These are phyloP conservation scores for Malassezia equina DNA, from an alignment of 1,284 basidiomycete genomes.

Conservation along the genomic window DNA sequence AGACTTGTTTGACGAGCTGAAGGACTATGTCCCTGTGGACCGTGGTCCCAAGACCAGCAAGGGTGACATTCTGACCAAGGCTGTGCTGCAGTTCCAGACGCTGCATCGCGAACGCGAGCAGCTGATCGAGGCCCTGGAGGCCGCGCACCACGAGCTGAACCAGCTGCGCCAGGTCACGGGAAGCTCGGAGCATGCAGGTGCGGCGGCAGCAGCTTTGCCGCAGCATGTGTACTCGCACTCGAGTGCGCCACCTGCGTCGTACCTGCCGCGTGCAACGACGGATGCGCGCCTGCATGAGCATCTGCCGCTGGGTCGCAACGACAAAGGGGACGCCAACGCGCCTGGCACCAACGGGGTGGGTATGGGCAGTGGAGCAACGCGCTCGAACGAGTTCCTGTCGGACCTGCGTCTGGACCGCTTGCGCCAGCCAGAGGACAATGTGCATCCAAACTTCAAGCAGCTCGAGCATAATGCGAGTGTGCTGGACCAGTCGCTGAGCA, in stretches of 20 bases:
- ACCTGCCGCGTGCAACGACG: slow-evolving; percentile 7
- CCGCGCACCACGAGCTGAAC: slow-evolving; percentile 18
- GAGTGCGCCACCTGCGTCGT: not conserved
- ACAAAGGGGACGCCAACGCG: not conserved
- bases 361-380: not conserved
- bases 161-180: slow-evolving; percentile 16
- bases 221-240: slow-evolving; percentile 16
- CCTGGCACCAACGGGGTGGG: not conserved
- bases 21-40: slow-evolving; percentile 41
- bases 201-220: not conserved
- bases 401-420: slow-evolving; percentile 17
- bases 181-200: slow-evolving; percentile 3
- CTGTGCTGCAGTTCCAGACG: slow-evolving; percentile 19
- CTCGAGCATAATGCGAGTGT: slow-evolving; percentile 11
- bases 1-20: slow-evolving; percentile 45
- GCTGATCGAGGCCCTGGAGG: slow-evolving; percentile 18
- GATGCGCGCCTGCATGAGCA: slow-evolving; percentile 13
- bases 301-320: not conserved
- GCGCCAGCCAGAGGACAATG: slow-evolving; percentile 14
- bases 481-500: slow-evolving; percentile 11
- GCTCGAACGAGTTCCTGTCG: slow-evolving; percentile 11
- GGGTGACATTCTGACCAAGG: slow-evolving; percentile 43
- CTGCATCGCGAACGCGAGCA: slow-evolving; percentile 19
- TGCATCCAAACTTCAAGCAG: slow-evolving; percentile 17
- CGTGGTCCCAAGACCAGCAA: slow-evolving; percentile 43